Base-by-base conservation (phyloP, 352 stramenopile species). In the Globisporangium middletonii region DNA sequence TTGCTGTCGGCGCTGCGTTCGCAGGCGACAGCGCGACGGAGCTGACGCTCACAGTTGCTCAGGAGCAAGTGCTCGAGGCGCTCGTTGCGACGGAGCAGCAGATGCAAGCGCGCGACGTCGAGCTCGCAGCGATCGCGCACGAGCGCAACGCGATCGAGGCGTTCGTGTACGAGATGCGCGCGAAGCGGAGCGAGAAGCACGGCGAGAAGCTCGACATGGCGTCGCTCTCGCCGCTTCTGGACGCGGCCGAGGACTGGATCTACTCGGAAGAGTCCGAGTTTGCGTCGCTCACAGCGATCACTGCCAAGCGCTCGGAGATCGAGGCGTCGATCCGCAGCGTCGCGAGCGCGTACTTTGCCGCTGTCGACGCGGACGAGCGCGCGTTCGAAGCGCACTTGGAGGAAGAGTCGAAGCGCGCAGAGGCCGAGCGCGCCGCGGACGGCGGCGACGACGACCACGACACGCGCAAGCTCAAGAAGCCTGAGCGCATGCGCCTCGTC, bases 401-500 rank as follows among this genome's bases (percentile, higher is more conserved):
- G 58, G 65, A 75, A n/a, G 85, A 93, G 48, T 77, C 78, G 3
- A 66, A 77, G 53, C 87, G 82, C 43, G 86, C 84, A 1, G 83
- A 89, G 64, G 74, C 65, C 43, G 80, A 94, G 57, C 73, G 83
- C 37, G 79, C 84, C 44, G 71, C 75, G 28, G 81, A 89, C 3
- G 80, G 81, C 35, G 64, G 69, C 53, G 79, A 96, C 33, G 91
- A 97, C 50, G 91, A 97, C 71, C 88, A 97, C 68, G 92, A 98
- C 63, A 89, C 76, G 13, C 83, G 91, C 46, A 97, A 97, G 67
- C 86, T 98, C 4, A 95, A 92, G 59, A 97, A 96, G 60, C 80
- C 83, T 16, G 89, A 97, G 50, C 88, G 92, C 46, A 97, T 98
- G 89, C 77, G 89, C n/a, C 86, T 97, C 59, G 87, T 97, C 35